Evolutionary conservation across 495 filamentous ascomycete genomes (phyloP), one percentile per base, ranked within the genome.

Genomic region (Trichoderma virens): DNA sequence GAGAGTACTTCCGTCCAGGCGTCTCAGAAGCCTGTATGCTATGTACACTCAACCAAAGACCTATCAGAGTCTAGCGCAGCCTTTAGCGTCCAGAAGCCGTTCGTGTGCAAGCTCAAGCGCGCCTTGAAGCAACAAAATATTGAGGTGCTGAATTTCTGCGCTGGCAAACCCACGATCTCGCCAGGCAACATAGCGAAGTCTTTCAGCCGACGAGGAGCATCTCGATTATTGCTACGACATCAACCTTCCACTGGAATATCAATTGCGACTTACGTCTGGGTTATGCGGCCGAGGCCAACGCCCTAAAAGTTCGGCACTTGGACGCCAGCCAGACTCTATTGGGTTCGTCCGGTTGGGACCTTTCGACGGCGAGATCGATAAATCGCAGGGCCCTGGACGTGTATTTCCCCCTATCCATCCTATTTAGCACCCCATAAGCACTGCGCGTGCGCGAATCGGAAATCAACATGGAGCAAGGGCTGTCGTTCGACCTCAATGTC

Each of bases 381-480:
- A 23, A 30, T 18, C 51, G 51, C 23, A n/a, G 23, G 16, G 27
- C 51, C 9, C 25, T 56, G 8, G 51, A 30, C 51, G 51, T 56
- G 51, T 56, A 16, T 5, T 30, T 56, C 13, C 1, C 13, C 25
- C 43, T 25, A 16, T 2, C 11, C 25, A 56, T 56, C 1, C 13
- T 11, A 2, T 16, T 28, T 16, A 27, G 51, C 23, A 56, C 1
- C 51, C 14, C 9, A 2, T 16, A 56, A 5, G 25, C 25, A 31
- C 67, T 73, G 56, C 68, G 72, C 59, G 61, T 65, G 13, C 68
- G 71, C 7, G 72, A 73, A 43, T 69, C 69, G 59, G 64, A 69
- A 45, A 68, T 62, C 69, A 66, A 59, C 27, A 56, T 56, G 51
- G 51, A 56, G 25, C 51, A 56, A 30, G 51, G 51, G 25, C 27